These are phyloP conservation scores for Acanthamoeba lugdunensis DNA, from an alignment of 208 protist genomes.

Conservation along the genomic window DNA sequence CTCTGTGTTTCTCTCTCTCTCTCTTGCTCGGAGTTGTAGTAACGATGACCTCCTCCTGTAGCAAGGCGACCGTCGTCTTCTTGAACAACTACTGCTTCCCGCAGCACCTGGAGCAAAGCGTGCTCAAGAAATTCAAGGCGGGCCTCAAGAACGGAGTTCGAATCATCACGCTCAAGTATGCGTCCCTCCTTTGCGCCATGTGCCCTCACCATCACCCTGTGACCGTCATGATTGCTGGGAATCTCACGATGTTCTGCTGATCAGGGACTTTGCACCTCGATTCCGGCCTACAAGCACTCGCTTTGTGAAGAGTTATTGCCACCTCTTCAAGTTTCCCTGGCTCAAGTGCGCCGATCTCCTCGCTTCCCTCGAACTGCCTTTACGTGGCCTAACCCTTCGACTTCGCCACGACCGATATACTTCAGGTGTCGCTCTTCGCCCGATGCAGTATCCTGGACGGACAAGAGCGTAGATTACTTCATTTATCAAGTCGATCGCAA, in stretches of 20 bases:
- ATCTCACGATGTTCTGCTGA: neutral
- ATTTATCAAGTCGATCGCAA: conserved; percentile 42
- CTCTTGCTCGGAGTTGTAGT: neutral
- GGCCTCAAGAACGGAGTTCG: neutral
- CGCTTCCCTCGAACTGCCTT: neutral
- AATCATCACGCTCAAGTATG: conserved; percentile 28
- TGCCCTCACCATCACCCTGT: neutral
- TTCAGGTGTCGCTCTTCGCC: neutral
- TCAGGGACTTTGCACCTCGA: conserved; percentile 43
- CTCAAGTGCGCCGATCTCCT: neutral
- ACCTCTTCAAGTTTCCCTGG: conserved; percentile 58
- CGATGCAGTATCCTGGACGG: conserved; percentile 45
- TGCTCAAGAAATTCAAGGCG: conserved; percentile 37
- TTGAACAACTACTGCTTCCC: conserved; percentile 62
- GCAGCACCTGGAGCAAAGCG: conserved; percentile 35
- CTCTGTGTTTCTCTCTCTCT: no score
- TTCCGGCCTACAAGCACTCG: conserved; percentile 45
- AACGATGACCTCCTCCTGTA: neutral
- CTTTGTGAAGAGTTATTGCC: conserved; percentile 10
- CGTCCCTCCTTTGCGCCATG: neutral
- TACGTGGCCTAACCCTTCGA: no score
- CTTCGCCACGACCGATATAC: no score
- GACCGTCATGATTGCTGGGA: neutral
- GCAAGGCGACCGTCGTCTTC: conserved; percentile 58
- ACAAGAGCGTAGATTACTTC: conserved; percentile 33